Evolutionary conservation across 169 alveolate species (phyloP).

Genomic region (Miamiensis avidus): DNA sequence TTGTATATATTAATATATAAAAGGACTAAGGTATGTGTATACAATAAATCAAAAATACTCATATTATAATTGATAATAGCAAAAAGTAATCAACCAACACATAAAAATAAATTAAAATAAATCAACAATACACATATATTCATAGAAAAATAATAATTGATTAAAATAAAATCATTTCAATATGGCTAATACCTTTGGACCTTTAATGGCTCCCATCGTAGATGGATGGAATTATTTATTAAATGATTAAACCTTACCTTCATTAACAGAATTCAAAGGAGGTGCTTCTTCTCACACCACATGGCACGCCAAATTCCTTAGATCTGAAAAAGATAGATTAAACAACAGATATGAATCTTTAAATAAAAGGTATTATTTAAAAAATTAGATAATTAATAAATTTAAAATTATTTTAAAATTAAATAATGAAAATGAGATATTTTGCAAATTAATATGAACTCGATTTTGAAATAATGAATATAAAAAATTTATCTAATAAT

Average conservation of each 20-base stretch:
- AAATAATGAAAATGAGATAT: not conserved
- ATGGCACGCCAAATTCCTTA: constrained; percentile 7
- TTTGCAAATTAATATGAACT: not conserved
- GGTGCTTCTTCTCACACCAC: not conserved
- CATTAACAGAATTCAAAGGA: constrained; percentile 18
- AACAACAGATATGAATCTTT: not conserved
- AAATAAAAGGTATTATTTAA: constrained; percentile 3
- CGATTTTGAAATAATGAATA: too few relatives aligned
- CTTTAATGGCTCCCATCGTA: not conserved
- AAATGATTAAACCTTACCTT: not conserved
- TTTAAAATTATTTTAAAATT: too few relatives aligned
- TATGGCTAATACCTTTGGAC: constrained; percentile 18
- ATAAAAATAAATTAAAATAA: too few relatives aligned
- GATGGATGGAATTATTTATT: constrained; percentile 11
- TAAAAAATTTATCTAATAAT: too few relatives aligned
- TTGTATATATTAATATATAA: too few relatives aligned
- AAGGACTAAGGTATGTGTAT: too few relatives aligned
- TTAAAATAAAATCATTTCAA: not conserved
- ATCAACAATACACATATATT: too few relatives aligned
- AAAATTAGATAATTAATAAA: too few relatives aligned
- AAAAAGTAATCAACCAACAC: too few relatives aligned
- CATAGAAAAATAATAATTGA: too few relatives aligned
- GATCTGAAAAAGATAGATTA: constrained; percentile 17
- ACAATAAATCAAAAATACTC: too few relatives aligned
- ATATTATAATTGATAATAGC: too few relatives aligned